Evolutionary conservation across 768 basidiomycete genomes (phyloP), one percentile per base, ranked within the genome.

Genomic region (Tricholoma hemisulphureum): DNA sequence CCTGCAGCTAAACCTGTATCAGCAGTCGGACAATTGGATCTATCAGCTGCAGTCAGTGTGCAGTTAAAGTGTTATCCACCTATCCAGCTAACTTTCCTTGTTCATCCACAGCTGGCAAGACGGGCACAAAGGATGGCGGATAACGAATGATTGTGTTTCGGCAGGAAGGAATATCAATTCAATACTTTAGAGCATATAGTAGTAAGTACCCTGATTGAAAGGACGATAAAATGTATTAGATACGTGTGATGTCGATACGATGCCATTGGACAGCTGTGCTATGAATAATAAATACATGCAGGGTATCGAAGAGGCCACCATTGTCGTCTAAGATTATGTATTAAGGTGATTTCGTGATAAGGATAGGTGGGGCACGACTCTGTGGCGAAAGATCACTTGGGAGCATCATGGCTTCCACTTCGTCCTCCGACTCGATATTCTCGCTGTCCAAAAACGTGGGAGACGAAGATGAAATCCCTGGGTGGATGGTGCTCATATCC

Each of bases 1-100:
- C 76, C 67, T 16, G 75, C 66, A 14, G 67, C 71, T 18, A 79
- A 76, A 61, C 76, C 76, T 35, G 73, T 74, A 48, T 71, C 73
- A 35, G 80, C 79, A 5, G 71, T 75, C 3, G 80, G 80, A 31
- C 91, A 93, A 65, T 61, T 91, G 73, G 93, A 93, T 73, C 74
- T 95, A 60, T 91, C 93, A 57, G 91, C 93, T 61, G 88, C 83
- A 50, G 90, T 95, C 63, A 78, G 89, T 80, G 3, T 51, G 58
- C 51, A 18, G n/a, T 58, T 55, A 14, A 29, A 55, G 6, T 53
- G 41, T 37, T 53, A 8, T 51, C 9, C 14, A 26, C 16, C 53
- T 24, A 34, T 53, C 20, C 14, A 23, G 59, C 32, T 37, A n/a
- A 28, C 62, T 51, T 48, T 43, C 14, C 54, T 56, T 53, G 41